Base-by-base conservation (phyloP, 768 basidiomycete species). In the Auricularia sp. region DNA sequence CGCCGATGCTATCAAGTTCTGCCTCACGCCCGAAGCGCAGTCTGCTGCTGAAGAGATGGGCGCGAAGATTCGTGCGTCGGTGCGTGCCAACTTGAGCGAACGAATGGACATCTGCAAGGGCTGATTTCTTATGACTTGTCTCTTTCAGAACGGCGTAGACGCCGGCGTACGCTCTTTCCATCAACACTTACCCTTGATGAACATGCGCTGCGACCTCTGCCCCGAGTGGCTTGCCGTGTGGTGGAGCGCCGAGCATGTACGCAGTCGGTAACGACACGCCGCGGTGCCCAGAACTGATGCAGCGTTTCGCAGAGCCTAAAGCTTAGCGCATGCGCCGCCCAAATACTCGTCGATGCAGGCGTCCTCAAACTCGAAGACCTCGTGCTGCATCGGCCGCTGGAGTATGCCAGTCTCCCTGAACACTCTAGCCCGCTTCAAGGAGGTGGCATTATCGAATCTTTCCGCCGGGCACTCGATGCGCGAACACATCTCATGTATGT, bases 181-280 rank as follows among this genome's bases (percentile, higher is more conserved):
- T 70, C 74, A 74, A 53, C 85, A 86, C 70, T 72, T 87, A 18
- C 85, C 85, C 0, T 70, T 87, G 54, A 69, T 83, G 36, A 84
- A 84, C 67, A 86, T 87, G 85, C 74, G 83, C 69, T 87, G 85
- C 67, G 84, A 86, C 69, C 68, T 87, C 61, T 81, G 82, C 61
- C 78, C 83, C 0, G 72, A 75, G 0, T 74, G 76, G 39, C 67
- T 84, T 12, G 85, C 84, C 0, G 76, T 82, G 3, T 87, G 85
- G 85, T 87, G 83, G 81, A 83, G 79, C 3, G 75, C 76, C 8
- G 75, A 80, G 69, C 75, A 81, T 68, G 82, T 80, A 67, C 5
- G 74, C 71, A 18, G 36, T 18, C 11, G 29, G 10, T 42, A 42
- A 14, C 39, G 12, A 14, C 39, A 42, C 8, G 39, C 12, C 12